Base-by-base conservation (phyloP, 371 early-diverging fungal genomes). In the Rhizopus microsporus region DNA sequence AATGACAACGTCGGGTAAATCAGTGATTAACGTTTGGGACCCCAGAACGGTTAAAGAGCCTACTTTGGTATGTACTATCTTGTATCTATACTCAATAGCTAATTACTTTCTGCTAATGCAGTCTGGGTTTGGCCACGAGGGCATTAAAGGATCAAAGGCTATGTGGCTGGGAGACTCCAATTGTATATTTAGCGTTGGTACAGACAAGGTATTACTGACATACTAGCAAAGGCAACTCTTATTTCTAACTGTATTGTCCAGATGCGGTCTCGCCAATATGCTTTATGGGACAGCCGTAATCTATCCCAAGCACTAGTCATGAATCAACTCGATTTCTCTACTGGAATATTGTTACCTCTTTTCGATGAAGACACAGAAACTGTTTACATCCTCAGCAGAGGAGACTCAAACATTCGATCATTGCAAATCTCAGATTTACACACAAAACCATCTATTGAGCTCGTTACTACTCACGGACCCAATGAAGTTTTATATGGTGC, bases 291-390 rank as follows among this genome's bases (percentile, higher is more conserved):
- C 57, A 63, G 71, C 9, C 78, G 88, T 39, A 75, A 85, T n/a
- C 61, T 89, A 39, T 52, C 63, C 15, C 68, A 66, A 17, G 84
- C 92, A 1, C 35, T 91, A 38, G 72, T 71, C 3, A 60, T 77
- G 32, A 68, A 70, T 13, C 67, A 70, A 12, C 53, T 92, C 55
- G 89, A 88, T 51, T 72, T 82, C 0, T 85, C 87, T 3, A 79
- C 87, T 1, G 88, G 90, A 7, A 51, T 84, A 4, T 62, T 89
- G 32, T 59, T 84, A 5, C 91, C 93, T 0, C 63, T 91, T 12
- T 91, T 82, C 57, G 94, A 94, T 59, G 77, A 82, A 40, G 94
- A 94, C 54, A 91, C 92, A 0, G 82, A 78, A 12, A 78, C 89
- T 8, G 60, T 91, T 34, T 92, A 86, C 57, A 53, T 92, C 17